Base-by-base conservation (phyloP, 345 rosid genomes). In the Noccaea caerulescens region DNA sequence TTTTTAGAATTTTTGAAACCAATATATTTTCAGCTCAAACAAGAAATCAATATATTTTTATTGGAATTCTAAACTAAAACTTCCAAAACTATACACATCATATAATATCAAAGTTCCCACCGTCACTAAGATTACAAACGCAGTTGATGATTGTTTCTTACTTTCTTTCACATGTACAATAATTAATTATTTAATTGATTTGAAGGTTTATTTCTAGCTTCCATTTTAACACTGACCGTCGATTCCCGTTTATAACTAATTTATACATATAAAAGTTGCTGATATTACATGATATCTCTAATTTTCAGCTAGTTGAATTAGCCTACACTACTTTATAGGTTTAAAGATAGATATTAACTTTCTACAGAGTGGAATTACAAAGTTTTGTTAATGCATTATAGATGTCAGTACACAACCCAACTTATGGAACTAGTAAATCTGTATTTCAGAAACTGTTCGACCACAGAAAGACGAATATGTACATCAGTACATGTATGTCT, bases 401-500 rank as follows among this genome's bases (percentile, higher is more conserved):
- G 2, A 60, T 30, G 68, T 60, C 60, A 60, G 43, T 27, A 71
- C 30, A 56, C 50, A 50, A 60, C 59, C 67, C 43, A 34, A 59
- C 42, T 49, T 39, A 30, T 33, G 67, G 75, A 60, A 71, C 60
- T 71, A 30, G 59, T 50, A 27, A 16, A 60, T 38, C 75, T 71
- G 68, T 50, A 39, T 41, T 51, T 49, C 34, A 60, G 59, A 59
- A 50, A 39, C 34, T 71, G 75, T 60, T 72, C 55, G 39, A 63
- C 63, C 56, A 51, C 51, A 38, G 12, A 34, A 43, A 53, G 32
- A 10, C 18, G 62, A 7, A 18, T 62, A 33, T 51, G 62, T 53
- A 53, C 44, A 59, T 27, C 55, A 18, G 38, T 59, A 39, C 74
- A 70, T 57, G 64, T 56, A 54, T 69, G 49, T 58, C 73, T 58